Percentiles rank a stretch among this genome's conserved stretches.
These are phyloP conservation scores for Calvatia gigantea DNA, from an alignment of 768 basidiomycete species.

Conservation along the genomic window DNA sequence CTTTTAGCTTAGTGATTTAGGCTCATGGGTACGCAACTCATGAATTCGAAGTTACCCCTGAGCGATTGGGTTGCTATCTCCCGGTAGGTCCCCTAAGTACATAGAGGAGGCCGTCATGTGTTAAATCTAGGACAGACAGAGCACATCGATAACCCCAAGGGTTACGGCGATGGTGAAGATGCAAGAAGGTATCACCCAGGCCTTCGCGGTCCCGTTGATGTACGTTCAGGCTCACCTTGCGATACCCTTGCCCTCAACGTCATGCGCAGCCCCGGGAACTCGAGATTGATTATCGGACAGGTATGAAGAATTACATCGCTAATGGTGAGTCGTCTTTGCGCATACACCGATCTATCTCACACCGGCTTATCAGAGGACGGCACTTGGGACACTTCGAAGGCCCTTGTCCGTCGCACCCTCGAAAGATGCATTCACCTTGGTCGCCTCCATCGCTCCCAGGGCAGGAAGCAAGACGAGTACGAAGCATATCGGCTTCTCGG, in stretches of 20 bases:
- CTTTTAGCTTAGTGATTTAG: slow-evolving; percentile 27
- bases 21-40: slow-evolving; percentile 78
- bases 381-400: slow-evolving; percentile 86
- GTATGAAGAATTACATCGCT: slow-evolving; percentile 96
- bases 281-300: slow-evolving; percentile 78
- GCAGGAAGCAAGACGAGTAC: slow-evolving; percentile 66
- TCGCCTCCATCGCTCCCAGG: slow-evolving; percentile 52
- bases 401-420: slow-evolving; percentile 68
- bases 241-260: neutral
- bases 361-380: slow-evolving; percentile 47
- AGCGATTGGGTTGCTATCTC: slow-evolving; percentile 81
- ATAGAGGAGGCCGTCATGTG: neutral
- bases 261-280: slow-evolving; percentile 65
- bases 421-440: slow-evolving; percentile 80
- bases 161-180: slow-evolving; percentile 83
- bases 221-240: slow-evolving; percentile 24
- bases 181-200: slow-evolving; percentile 72
- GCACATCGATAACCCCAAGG: slow-evolving; percentile 93
- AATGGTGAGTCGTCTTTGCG: slow-evolving; percentile 44
- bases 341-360: neutral
- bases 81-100: slow-evolving; percentile 45
- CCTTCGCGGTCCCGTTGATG: slow-evolving; percentile 81
- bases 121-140: slow-evolving; percentile 46
- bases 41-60: slow-evolving; percentile 83
- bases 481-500: slow-evolving; percentile 83